A percentile compares a stretch with the other conserved stretches of the same genome.
Conservation (phyloP, 1,284 basidiomycete genomes). For the Ustilago tritici region DNA sequence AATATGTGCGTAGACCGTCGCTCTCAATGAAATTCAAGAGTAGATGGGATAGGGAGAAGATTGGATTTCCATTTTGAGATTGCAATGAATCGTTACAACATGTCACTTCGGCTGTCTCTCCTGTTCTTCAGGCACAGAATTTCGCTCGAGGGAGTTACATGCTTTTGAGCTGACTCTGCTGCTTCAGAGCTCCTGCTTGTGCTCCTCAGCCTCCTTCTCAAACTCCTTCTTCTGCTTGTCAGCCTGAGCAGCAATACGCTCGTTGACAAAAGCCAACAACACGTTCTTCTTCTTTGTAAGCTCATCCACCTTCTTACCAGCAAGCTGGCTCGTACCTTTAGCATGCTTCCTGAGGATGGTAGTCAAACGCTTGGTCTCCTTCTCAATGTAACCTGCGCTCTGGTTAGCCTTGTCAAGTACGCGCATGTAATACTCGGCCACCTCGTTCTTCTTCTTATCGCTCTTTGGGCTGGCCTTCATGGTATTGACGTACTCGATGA, state of each 20-base stretch:
- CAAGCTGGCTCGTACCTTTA: slow-evolving; percentile 71
- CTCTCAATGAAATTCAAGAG: background rate
- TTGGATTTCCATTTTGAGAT: background rate
- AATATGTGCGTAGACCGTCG: no score
- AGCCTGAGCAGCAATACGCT: slow-evolving; percentile 51
- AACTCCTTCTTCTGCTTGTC: slow-evolving; percentile 47
- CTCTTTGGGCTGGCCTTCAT: slow-evolving; percentile 53
- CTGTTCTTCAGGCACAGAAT: background rate
- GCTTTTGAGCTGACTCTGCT: background rate
- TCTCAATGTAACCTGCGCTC: slow-evolving; percentile 80
- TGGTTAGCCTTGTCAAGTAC: slow-evolving; percentile 89
- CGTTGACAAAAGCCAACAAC: slow-evolving; percentile 77
- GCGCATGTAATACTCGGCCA: slow-evolving; percentile 82
- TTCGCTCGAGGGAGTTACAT: background rate
- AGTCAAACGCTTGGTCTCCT: slow-evolving; percentile 81
- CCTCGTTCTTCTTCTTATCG: slow-evolving; percentile 68
- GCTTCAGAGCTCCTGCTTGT: slow-evolving; percentile 44
- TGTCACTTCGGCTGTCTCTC: no score
- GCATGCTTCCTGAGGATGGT: slow-evolving; percentile 79
- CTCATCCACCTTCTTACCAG: slow-evolving; percentile 87
- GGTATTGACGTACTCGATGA: slow-evolving; percentile 69
- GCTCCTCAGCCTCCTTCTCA: slow-evolving; percentile 38
- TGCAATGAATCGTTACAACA: background rate
- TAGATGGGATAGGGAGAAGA: background rate
- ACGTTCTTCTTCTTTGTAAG: slow-evolving; percentile 92